Evolutionary conservation across 176 grass and related monocot genomes (phyloP), one percentile per base, ranked within the genome.

Genomic region (Eleusine indica): DNA sequence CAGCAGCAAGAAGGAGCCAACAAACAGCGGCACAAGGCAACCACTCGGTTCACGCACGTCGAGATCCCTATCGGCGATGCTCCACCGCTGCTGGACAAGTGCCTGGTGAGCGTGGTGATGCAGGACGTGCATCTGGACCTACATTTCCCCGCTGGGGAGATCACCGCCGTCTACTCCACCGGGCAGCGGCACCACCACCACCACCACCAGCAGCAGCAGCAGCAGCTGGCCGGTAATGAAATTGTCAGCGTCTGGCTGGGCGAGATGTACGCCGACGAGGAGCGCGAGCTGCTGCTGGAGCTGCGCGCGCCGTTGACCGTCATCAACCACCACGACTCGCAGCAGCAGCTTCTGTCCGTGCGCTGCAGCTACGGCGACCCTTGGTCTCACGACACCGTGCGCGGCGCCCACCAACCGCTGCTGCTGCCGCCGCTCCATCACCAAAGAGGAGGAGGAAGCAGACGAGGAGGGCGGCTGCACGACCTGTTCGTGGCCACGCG

Each of bases 191-290:
- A 93, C 15, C 53, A 25, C 25, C 25, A 25, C 25, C 25, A 25
- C 25, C 25, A 25, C 25, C 25, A 25, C 25, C 25, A 25, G 25
- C 25, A 57, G 87, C 86, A 79, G 87, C 86, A 79, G 89, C 86
- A 79, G 75, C 83, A 80, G 32, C 85, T 82, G 72, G 5, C 9
- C 3, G 9, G 9, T 5, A 44, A 35, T 35, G 32, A 35, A 35
- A 35, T 35, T 2, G 32, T 38, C 17, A 53, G 48, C 29, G 56
- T 98, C 11, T 81, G 80, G 11, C 86, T 99, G 0, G 96, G 96
- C 46, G 89, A 99, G 76, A 92, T 99, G 82, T 96, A 94, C 70
- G 85, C 96, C 38, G 96, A 91, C 77, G 96, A 99, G 82, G 96
- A 96, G 81, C 87, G 85, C 19, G 91, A 99, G 87, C 86, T 99